A percentile compares a stretch with the other conserved stretches of the same genome.
These are phyloP conservation scores for Cyathus striatus DNA, from an alignment of 768 basidiomycete species.

Conservation along the genomic window DNA sequence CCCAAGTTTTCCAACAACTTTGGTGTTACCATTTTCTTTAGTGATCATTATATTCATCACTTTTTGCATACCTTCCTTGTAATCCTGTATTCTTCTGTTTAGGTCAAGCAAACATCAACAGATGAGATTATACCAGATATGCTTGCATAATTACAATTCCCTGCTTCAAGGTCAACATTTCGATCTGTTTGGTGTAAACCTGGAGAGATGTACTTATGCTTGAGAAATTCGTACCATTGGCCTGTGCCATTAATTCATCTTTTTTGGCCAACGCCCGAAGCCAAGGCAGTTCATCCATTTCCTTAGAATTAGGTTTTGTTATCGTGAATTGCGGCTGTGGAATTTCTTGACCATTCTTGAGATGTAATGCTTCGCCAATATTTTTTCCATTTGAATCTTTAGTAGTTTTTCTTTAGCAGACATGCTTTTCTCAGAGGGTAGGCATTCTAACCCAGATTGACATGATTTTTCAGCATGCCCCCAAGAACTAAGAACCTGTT, in stretches of 20 bases:
- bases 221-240: conserved; percentile 7
- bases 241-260: conserved; percentile 7
- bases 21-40: no score
- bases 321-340: neutral
- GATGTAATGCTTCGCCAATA: no score
- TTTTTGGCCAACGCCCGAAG: conserved; percentile 17
- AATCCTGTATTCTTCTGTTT: conserved; percentile 23
- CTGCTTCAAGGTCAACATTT: no score
- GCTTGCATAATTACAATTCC: conserved; percentile 26
- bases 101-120: no score
- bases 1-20: no score
- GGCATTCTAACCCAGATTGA: neutral
- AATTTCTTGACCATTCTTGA: neutral
- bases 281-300: conserved; percentile 17
- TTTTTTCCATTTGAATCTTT: no score
- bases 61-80: conserved; percentile 21
- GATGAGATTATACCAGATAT: conserved; percentile 16
- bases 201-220: conserved; percentile 11
- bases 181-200: no score
- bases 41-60: no score
- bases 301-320: no score
- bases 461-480: neutral
- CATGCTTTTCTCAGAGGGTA: no score
- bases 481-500: neutral
- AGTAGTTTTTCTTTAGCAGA: no score